Evolutionary conservation across 305 asterid species (phyloP), one percentile per base, ranked within the genome.

Genomic region (Fraxinus latifolia): DNA sequence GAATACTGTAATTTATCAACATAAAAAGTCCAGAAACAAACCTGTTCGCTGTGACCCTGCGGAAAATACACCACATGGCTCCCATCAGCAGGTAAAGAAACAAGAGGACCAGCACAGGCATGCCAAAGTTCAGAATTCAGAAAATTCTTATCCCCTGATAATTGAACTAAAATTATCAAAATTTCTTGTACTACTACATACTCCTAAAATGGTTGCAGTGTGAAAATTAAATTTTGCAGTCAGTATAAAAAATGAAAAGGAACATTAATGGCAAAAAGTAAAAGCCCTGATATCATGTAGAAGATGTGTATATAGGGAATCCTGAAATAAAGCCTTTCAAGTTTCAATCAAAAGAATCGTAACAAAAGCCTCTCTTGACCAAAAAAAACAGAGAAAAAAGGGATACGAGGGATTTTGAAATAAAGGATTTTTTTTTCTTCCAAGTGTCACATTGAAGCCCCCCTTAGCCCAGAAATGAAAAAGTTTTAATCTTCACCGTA

Each of bases 91-190:
- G 97, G 96, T 68, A 93, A 88, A 84, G 94, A 91, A 84, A 93
- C 96, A 78, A 93, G 95, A 83, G 97, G 97, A 83, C 97, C 97
- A 19, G 97, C 92, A 89, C 97, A 93, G 62, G 97, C 97, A 87
- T 93, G 97, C 97, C 97, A 93, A 29, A 93, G 97, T 86, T 93
- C 96, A 44, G 94, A 90, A 84, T 91, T 93, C 5, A 91, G 76
- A 86, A 90, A 87, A 83, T 83, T 90, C 58, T 89, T 90, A 73
- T 89, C 95, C 23, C 91, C 94, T 88, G 91, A 83, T 71, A 74
- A 70, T 86, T 76, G 75, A 50, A 86, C 50, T 60, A 78, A 75
- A 70, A 83, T 44, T 17, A 78, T 80, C 42, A 81, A 50, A 78
- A 36, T 21, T 21, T 68, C 73, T 65, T 4, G 73, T 25, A 65